Evolutionary conservation across 306 rosid genomes (phyloP).

Genomic region (apple (Malus domestica)): DNA sequence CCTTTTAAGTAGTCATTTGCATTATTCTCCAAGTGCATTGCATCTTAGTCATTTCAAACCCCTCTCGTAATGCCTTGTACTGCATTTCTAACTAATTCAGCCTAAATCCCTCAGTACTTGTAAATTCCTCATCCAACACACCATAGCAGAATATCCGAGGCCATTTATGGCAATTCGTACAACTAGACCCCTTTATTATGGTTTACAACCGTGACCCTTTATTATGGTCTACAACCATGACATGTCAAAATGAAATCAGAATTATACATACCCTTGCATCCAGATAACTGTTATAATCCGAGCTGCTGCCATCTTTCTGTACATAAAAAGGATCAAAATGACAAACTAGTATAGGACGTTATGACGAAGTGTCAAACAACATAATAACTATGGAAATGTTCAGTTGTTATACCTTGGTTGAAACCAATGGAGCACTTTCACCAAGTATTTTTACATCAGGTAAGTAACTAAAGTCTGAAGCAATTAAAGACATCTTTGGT

Average conservation of each 20-base stretch:
- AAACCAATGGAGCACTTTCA: constrained; percentile 91
- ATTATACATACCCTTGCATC: constrained; percentile 65
- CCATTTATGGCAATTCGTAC: background rate
- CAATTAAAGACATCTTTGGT: constrained; percentile 95
- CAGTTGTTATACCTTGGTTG: constrained; percentile 60
- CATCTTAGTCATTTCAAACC: no score
- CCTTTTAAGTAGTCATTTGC: no score
- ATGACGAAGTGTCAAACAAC: background rate
- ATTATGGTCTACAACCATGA: no score
- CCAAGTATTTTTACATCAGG: constrained; percentile 90
- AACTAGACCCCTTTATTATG: background rate
- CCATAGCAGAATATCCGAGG: background rate
- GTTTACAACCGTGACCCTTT: background rate
- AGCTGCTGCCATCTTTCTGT: constrained; percentile 82
- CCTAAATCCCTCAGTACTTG: no score
- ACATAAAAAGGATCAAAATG: constrained; percentile 6
- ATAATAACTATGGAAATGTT: background rate
- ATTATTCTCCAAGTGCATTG: no score
- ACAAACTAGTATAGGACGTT: background rate
- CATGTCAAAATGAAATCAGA: background rate
- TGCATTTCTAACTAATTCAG: no score
- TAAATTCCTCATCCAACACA: no score
- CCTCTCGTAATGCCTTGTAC: no score
- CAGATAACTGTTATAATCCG: constrained; percentile 66
- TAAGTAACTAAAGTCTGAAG: constrained; percentile 85